A percentile compares a stretch with the other conserved stretches of the same genome.
These are phyloP conservation scores for Linum lewisii DNA, from an alignment of 345 rosid genomes.

Conservation along the genomic window DNA sequence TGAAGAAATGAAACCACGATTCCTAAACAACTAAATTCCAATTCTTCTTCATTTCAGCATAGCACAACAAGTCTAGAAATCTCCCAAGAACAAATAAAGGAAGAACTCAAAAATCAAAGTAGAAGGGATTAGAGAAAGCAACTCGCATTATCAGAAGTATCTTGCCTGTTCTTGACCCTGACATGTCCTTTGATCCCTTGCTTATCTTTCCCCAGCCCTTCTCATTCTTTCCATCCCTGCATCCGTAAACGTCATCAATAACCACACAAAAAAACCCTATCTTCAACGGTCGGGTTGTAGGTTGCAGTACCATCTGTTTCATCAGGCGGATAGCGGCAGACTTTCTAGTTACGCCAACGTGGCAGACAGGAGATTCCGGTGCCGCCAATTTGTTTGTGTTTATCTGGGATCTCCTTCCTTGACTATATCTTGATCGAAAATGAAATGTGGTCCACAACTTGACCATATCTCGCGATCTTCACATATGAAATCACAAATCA, in stretches of 20 bases:
- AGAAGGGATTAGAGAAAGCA: no score
- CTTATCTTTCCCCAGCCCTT: conserved; percentile 95
- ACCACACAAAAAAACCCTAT: conserved; percentile 7
- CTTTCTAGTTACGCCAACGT: conserved; percentile 65
- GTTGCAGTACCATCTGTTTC: conserved; percentile 71
- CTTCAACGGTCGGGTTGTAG: background rate
- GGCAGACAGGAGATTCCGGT: conserved; percentile 82
- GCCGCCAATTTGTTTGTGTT: conserved; percentile 43
- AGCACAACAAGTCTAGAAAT: no score
- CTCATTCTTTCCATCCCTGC: conserved; percentile 99
- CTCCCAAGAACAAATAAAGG: background rate
- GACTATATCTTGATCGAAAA: no score
- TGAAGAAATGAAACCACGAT: no score
- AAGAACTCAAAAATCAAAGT: no score
- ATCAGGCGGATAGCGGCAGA: conserved; percentile 92
- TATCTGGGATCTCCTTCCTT: background rate
- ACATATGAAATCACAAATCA: no score
- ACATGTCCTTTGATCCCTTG: conserved; percentile 93
- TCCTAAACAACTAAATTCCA: no score
- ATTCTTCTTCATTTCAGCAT: no score
- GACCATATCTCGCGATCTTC: no score
- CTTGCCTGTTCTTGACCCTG: conserved; percentile 82
- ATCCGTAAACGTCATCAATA: background rate
- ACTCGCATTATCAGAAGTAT: conserved; percentile 46
- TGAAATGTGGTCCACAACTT: no score